Evolutionary conservation across 768 basidiomycete genomes (phyloP).

Genomic region (Tricholoma saponaceum): DNA sequence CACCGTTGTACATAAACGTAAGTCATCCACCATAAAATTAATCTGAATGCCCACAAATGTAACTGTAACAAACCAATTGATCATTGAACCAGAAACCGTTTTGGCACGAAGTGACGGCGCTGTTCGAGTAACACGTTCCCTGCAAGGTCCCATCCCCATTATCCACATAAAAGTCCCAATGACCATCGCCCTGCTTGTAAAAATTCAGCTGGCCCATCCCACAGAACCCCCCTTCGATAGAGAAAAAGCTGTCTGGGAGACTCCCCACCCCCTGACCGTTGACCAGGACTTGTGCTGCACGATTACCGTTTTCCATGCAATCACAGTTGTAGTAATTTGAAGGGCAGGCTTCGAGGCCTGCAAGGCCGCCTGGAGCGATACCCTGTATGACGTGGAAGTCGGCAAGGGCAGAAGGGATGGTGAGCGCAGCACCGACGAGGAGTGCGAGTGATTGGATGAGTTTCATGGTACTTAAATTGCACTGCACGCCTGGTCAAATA

Average conservation of each 20-base stretch:
- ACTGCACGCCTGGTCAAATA: not conserved
- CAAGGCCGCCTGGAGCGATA: not conserved
- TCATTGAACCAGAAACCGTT: not conserved
- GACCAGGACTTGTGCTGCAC: not conserved
- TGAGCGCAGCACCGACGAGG: not conserved
- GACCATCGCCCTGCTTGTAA: not conserved
- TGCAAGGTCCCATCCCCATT: not conserved
- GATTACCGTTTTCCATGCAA: not conserved
- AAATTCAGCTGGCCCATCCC: not conserved
- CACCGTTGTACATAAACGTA: not conserved
- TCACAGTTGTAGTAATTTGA: not conserved
- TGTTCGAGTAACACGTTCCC: not conserved
- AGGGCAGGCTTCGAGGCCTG: not conserved
- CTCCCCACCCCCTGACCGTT: not conserved
- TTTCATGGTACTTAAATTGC: not conserved
- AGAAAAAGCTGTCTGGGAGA: not conserved
- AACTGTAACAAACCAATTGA: not conserved
- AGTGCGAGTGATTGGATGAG: not conserved
- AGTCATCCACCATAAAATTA: not conserved
- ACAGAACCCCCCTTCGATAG: not conserved
- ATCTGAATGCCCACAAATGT: not conserved
- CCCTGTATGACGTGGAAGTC: not conserved
- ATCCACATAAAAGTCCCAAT: not conserved
- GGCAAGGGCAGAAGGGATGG: not conserved
- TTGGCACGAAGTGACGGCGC: not conserved